phyloP scores from a whole-genome alignment of 1,139 yeast genomes.

The Kluyveromyces marxianus region DNA sequence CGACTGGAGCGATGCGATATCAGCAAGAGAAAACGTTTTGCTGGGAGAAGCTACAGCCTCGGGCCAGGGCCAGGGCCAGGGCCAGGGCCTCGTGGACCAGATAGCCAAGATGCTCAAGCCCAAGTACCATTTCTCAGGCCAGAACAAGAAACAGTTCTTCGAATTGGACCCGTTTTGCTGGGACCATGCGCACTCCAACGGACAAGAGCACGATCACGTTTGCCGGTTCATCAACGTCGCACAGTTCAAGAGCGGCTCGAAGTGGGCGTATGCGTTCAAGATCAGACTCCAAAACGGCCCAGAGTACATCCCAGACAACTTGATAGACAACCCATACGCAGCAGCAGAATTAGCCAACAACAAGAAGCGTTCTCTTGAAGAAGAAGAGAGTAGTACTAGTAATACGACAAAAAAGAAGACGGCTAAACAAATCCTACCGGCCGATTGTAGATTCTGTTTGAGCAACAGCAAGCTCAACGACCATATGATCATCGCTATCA shows the following conservation, averaged over 20 bases:
- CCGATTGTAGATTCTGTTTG: conserved; percentile 73
- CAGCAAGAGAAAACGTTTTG: conserved; percentile 31
- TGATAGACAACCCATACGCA: conserved; percentile 38
- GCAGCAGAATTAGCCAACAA: too few species aligned
- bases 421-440: conserved; percentile 41
- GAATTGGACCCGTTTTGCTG: conserved; percentile 57
- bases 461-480: conserved; percentile 73
- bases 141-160: conserved; percentile 40
- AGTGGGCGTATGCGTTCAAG: conserved; percentile 72
- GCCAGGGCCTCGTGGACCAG: conserved; percentile 38
- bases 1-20: conserved; percentile 54
- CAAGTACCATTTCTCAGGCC: conserved; percentile 58
- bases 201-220: conserved; percentile 19
- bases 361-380: too few species aligned
- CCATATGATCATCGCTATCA: conserved; percentile 76
- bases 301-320: conserved; percentile 15
- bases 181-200: too few species aligned
- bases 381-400: conserved; percentile 7
- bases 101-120: conserved; percentile 44
- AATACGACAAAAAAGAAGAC: conserved; percentile 15
- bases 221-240: conserved; percentile 63
- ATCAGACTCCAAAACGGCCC: conserved; percentile 25
- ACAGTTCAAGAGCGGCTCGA: conserved; percentile 43
- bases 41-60: too few species aligned
- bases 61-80: too few species aligned